Conservation (phyloP, 208 protist species). For the Trypanosomatidae sp. region DNA sequence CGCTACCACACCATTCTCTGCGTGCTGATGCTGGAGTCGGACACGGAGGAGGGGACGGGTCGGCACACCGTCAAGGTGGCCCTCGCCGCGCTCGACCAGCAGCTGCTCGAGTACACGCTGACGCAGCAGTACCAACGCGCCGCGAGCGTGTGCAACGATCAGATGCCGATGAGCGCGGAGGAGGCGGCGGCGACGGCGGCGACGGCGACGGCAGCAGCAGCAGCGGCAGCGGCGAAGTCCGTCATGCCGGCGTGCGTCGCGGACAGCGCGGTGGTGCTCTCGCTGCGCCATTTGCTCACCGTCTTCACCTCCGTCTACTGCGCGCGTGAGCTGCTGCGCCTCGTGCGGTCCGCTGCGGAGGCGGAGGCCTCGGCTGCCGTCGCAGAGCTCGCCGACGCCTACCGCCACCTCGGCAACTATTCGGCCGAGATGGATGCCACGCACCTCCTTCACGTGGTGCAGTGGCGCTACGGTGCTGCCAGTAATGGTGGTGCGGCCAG, state of each 20-base stretch:
- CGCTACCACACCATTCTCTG: constrained; percentile 45
- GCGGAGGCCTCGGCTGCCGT: constrained; percentile 5
- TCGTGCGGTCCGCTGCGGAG: constrained; percentile 11
- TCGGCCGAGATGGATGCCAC: constrained; percentile 66
- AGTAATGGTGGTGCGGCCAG: background rate
- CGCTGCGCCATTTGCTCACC: constrained; percentile 50
- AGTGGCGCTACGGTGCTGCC: constrained; percentile 22
- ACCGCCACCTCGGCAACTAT: constrained; percentile 44
- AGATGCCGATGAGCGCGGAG: background rate
- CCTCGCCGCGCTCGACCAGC: constrained; percentile 41
- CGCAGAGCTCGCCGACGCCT: constrained; percentile 15
- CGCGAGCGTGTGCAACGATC: background rate
- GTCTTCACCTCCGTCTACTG: constrained; percentile 58
- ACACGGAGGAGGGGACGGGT: constrained; percentile 26
- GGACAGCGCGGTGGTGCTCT: constrained; percentile 39
- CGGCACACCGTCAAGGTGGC: constrained; percentile 36
- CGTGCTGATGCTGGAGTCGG: constrained; percentile 39
- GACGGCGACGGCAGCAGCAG: background rate
- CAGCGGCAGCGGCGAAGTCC: too few species aligned
- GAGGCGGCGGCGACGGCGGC: background rate
- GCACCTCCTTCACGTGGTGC: constrained; percentile 57
- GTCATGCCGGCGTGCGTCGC: constrained; percentile 40
- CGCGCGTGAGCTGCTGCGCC: constrained; percentile 31
- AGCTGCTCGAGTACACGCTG: constrained; percentile 61
- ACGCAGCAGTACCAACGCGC: constrained; percentile 35